A percentile compares a stretch with the other conserved stretches of the same genome.
These are phyloP conservation scores for Fusarium incarnatum DNA, from an alignment of 2,329 filamentous ascomycete species.

Conservation along the genomic window DNA sequence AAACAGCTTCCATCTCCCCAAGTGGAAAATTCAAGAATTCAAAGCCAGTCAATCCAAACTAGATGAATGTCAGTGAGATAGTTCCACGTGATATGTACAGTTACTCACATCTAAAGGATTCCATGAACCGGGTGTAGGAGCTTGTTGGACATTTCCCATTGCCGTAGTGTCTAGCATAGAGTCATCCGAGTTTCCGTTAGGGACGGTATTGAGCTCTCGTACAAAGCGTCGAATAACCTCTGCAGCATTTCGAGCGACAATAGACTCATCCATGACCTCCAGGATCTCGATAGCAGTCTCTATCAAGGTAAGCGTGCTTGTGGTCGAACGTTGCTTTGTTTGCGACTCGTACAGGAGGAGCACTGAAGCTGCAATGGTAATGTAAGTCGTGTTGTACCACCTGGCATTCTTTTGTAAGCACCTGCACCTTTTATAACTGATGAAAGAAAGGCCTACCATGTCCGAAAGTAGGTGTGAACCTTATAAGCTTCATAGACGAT, in stretches of 20 bases:
- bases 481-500: slow-evolving; percentile 9
- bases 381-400: slow-evolving; percentile 24
- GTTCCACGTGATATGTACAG: not conserved
- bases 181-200: not conserved
- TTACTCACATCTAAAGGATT: not conserved
- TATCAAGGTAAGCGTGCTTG: not conserved
- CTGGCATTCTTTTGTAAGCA: not conserved
- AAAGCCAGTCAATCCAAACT: slow-evolving; percentile 6
- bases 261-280: slow-evolving; percentile 12
- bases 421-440: not conserved
- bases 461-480: slow-evolving; percentile 13
- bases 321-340: not conserved
- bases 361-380: slow-evolving; percentile 3
- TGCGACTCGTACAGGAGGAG: slow-evolving; percentile 12
- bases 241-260: slow-evolving; percentile 12
- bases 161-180: not conserved
- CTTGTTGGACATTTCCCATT: not conserved
- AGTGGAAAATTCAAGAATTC: slow-evolving; percentile 12
- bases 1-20: slow-evolving; percentile 5
- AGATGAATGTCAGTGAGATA: not conserved
- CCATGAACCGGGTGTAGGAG: slow-evolving; percentile 8
- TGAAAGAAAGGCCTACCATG: not conserved
- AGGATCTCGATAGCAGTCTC: slow-evolving; percentile 9
- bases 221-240: slow-evolving; percentile 13
- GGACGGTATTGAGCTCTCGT: not conserved